A percentile compares a stretch with the other conserved stretches of the same genome.
Evolutionary conservation across 371 early-diverging fungal species (phyloP).

Genomic region (Circinella minor): DNA sequence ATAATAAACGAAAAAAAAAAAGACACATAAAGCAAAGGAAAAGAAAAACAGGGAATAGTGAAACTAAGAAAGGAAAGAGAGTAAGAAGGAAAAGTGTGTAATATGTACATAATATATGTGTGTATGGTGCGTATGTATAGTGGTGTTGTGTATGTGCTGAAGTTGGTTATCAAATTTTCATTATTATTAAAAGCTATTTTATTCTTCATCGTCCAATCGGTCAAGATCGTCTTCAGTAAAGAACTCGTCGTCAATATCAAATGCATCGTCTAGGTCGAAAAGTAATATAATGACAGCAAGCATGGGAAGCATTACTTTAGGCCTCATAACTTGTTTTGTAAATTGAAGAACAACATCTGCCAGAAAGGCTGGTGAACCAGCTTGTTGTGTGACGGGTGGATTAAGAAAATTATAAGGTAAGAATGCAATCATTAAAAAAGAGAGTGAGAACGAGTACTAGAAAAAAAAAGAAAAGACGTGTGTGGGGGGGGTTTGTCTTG

Average conservation of each 20-base stretch:
- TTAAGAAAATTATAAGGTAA: constrained; percentile 21
- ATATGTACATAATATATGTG: too few relatives aligned
- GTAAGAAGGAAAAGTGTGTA: too few relatives aligned
- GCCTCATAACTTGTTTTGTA: constrained; percentile 43
- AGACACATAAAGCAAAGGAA: too few relatives aligned
- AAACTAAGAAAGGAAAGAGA: too few relatives aligned
- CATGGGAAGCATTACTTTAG: constrained; percentile 41
- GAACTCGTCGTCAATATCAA: constrained; percentile 43
- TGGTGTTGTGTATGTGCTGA: too few relatives aligned
- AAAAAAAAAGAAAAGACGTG: background rate
- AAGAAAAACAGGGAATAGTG: too few relatives aligned
- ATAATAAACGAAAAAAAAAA: too few relatives aligned
- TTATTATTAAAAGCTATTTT: background rate
- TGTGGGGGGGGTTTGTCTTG: too few relatives aligned
- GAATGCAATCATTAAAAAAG: constrained; percentile 10
- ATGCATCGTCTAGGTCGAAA: constrained; percentile 48
- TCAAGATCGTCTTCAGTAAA: constrained; percentile 31
- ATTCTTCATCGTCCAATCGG: background rate
- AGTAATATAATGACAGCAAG: constrained; percentile 42
- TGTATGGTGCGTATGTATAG: too few relatives aligned
- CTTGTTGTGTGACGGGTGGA: constrained; percentile 2
- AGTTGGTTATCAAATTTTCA: too few relatives aligned
- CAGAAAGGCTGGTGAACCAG: constrained; percentile 31
- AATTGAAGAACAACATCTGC: constrained; percentile 46
- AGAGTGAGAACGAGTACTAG: background rate